Conservation (phyloP, 257 asterid genomes). For the Sherardia arvensis region DNA sequence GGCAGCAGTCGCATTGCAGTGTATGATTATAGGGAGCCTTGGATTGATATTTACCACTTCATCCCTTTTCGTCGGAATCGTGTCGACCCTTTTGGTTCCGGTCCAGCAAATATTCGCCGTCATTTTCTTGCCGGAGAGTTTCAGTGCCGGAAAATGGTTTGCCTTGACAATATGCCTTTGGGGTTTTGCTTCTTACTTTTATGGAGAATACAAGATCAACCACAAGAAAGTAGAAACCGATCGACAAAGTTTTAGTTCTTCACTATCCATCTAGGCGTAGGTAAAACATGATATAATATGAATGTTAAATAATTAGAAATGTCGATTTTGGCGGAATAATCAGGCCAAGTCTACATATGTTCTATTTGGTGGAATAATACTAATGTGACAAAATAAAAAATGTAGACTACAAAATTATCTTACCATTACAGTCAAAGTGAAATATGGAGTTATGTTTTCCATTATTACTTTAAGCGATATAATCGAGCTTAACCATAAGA, state of each 20-base stretch:
- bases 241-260: neutral
- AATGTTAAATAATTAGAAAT: too few species aligned
- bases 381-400: too few species aligned
- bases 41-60: constrained; percentile 25
- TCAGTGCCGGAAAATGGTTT: constrained; percentile 24
- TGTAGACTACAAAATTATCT: too few species aligned
- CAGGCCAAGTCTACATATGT: too few species aligned
- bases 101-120: constrained; percentile 25
- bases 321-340: too few species aligned
- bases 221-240: neutral
- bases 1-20: constrained; percentile 22
- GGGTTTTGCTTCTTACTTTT: constrained; percentile 33
- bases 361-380: too few species aligned
- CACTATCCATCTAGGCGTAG: neutral
- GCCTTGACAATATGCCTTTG: constrained; percentile 27
- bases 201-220: constrained; percentile 20
- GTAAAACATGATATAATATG: too few species aligned
- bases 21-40: constrained; percentile 15
- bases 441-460: too few species aligned
- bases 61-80: constrained; percentile 22
- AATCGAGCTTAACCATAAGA: too few species aligned
- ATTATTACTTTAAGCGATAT: too few species aligned
- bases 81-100: constrained; percentile 25
- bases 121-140: constrained; percentile 24
- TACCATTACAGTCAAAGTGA: too few species aligned